Percentiles rank a stretch among this genome's conserved stretches.
Evolutionary conservation across 2,329 filamentous ascomycete species (phyloP).

Genomic region (Penicillium sp.): DNA sequence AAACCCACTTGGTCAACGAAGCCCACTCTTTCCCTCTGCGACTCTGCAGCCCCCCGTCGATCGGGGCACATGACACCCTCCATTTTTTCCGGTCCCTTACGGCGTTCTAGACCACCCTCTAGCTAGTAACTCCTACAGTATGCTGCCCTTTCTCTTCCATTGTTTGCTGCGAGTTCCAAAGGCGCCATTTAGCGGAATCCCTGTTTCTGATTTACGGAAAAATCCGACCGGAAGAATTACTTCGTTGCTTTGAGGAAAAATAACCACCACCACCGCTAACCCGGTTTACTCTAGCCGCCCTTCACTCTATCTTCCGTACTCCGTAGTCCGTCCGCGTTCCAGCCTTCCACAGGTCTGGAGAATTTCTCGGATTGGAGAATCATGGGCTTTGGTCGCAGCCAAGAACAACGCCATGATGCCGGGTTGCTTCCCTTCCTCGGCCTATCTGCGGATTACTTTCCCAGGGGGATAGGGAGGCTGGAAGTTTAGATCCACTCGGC

Average conservation of each 20-base stretch:
- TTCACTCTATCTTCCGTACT: neutral
- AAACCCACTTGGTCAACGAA: neutral
- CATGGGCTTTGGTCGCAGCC: conserved; percentile 21
- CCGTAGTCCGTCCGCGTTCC: neutral
- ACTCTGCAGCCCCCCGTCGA: conserved; percentile 24
- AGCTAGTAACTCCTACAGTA: too few relatives aligned
- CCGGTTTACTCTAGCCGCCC: neutral
- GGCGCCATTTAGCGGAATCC: neutral
- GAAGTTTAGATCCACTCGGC: neutral
- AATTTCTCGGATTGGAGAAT: neutral
- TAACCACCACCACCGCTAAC: conserved; percentile 1
- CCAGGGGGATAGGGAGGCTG: neutral
- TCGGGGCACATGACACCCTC: conserved; percentile 29
- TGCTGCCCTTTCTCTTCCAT: conserved; percentile 10
- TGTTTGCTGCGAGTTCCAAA: neutral
- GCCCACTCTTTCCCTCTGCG: conserved; percentile 7
- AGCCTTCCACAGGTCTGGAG: conserved; percentile 1
- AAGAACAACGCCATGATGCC: conserved; percentile 23
- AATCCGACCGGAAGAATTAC: conserved; percentile 21
- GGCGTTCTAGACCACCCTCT: conserved; percentile 22
- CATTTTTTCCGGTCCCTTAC: conserved; percentile 22
- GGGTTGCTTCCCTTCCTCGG: conserved; percentile 7
- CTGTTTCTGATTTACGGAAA: conserved; percentile 25
- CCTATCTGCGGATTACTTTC: conserved; percentile 6
- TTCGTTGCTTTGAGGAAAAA: neutral